Conservation (phyloP, 768 basidiomycete genomes). For the Phanerochaete carnosa region DNA sequence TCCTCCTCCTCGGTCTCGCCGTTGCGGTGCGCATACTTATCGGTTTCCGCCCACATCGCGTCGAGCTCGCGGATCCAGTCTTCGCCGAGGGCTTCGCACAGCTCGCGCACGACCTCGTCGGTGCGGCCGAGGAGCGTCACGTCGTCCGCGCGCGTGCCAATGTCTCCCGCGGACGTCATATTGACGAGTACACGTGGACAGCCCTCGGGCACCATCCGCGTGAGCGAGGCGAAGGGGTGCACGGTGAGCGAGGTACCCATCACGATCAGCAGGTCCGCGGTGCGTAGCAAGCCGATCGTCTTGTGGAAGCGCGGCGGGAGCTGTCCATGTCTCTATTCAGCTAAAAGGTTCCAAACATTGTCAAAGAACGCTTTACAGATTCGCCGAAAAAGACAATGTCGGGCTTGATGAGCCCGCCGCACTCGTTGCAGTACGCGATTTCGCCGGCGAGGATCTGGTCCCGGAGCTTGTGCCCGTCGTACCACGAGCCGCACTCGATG, state of each 20-base stretch:
- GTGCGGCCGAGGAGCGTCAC: constrained; percentile 67
- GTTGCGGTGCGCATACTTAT: constrained; percentile 5
- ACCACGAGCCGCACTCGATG: constrained; percentile 62
- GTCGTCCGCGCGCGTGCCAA: constrained; percentile 52
- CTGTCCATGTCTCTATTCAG: constrained; percentile 52
- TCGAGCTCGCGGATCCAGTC: constrained; percentile 47
- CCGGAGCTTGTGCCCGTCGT: constrained; percentile 67
- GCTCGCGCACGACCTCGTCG: constrained; percentile 59
- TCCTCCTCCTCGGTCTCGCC: not conserved
- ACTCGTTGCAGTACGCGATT: constrained; percentile 65
- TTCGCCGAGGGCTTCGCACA: constrained; percentile 60
- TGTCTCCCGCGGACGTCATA: constrained; percentile 73
- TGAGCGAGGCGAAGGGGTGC: constrained; percentile 82
- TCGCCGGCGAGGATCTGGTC: constrained; percentile 53
- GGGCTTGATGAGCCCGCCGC: constrained; percentile 82
- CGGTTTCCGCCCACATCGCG: constrained; percentile 22
- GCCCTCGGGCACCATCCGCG: constrained; percentile 39
- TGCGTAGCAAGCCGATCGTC: constrained; percentile 46
- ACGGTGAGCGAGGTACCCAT: constrained; percentile 90
- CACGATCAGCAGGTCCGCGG: constrained; percentile 86
- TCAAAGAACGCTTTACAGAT: constrained; percentile 38
- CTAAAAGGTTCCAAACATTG: constrained; percentile 39
- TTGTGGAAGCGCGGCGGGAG: constrained; percentile 69
- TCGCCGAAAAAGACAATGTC: constrained; percentile 96
- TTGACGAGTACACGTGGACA: constrained; percentile 91